Conservation (phyloP, 2,329 filamentous ascomycete species). For the Ophiostoma montium region DNA sequence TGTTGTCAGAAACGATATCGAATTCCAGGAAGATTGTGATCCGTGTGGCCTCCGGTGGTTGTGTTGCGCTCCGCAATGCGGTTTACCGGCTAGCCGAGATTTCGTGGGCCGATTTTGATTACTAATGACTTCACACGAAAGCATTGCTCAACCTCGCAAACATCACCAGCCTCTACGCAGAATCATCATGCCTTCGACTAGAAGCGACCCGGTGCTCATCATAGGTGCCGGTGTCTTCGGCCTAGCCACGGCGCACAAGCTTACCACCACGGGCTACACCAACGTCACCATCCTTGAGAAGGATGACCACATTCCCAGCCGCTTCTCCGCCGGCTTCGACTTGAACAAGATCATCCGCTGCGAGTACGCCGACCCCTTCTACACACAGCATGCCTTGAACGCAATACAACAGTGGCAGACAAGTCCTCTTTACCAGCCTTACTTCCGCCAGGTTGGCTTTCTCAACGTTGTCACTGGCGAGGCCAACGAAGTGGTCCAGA, state of each 20-base stretch:
- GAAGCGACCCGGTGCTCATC: slow-evolving; percentile 14
- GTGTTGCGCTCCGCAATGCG: too few relatives aligned
- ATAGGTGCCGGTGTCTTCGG: slow-evolving; percentile 28
- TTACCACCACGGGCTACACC: slow-evolving; percentile 28
- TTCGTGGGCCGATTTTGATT: too few relatives aligned
- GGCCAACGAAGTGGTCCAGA: neutral
- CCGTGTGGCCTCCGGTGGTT: too few relatives aligned
- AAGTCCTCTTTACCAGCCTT: slow-evolving; percentile 3
- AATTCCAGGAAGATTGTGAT: too few relatives aligned
- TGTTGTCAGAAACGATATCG: too few relatives aligned
- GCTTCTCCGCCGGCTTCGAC: slow-evolving; percentile 41
- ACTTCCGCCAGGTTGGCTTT: slow-evolving; percentile 4
- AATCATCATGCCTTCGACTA: slow-evolving; percentile 19
- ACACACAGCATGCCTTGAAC: slow-evolving; percentile 36
- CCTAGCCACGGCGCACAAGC: slow-evolving; percentile 33
- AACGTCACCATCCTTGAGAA: slow-evolving; percentile 34
- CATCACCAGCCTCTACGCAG: slow-evolving; percentile 8
- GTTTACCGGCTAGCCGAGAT: too few relatives aligned
- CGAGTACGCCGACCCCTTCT: slow-evolving; percentile 44
- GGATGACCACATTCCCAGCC: slow-evolving; percentile 26
- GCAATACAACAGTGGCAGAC: slow-evolving; percentile 4
- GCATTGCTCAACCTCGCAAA: too few relatives aligned
- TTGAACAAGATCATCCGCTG: slow-evolving; percentile 48
- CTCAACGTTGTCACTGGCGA: slow-evolving; percentile 1
- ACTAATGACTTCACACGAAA: too few relatives aligned